These are phyloP conservation scores for Lagenaria siceraria DNA, from an alignment of 306 rosid genomes.

Conservation along the genomic window DNA sequence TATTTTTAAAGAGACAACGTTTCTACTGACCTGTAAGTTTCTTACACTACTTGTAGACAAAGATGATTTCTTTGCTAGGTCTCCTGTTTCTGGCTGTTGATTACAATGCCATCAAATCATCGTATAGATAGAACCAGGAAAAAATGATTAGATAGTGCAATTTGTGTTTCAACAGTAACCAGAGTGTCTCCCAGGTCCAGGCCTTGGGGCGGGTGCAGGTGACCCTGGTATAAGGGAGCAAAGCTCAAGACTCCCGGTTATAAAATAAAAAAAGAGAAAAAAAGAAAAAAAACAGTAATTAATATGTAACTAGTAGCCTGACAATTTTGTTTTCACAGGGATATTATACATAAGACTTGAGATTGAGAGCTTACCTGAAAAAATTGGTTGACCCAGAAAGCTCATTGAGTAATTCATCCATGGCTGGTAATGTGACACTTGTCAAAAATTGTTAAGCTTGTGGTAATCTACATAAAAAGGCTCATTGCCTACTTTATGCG, in stretches of 20 bases:
- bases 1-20: neutral
- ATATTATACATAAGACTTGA: neutral
- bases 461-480: neutral
- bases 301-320: neutral
- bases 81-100: neutral
- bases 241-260: too few species aligned
- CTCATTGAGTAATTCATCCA: neutral
- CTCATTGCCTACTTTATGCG: neutral
- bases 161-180: neutral
- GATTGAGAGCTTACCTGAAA: neutral
- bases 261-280: too few species aligned
- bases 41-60: neutral
- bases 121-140: neutral
- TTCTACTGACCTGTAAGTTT: neutral
- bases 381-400: neutral
- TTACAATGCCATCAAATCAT: neutral
- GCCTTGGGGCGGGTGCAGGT: too few species aligned
- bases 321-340: neutral
- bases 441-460: neutral
- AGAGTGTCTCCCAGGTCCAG: neutral
- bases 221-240: too few species aligned
- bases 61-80: neutral
- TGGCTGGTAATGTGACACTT: neutral
- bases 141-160: neutral
- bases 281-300: neutral